Percentiles rank a stretch among this genome's conserved stretches.
Evolutionary conservation across 192 early-diverging fungal species (phyloP).

Genomic region (Coemansia sp.): DNA sequence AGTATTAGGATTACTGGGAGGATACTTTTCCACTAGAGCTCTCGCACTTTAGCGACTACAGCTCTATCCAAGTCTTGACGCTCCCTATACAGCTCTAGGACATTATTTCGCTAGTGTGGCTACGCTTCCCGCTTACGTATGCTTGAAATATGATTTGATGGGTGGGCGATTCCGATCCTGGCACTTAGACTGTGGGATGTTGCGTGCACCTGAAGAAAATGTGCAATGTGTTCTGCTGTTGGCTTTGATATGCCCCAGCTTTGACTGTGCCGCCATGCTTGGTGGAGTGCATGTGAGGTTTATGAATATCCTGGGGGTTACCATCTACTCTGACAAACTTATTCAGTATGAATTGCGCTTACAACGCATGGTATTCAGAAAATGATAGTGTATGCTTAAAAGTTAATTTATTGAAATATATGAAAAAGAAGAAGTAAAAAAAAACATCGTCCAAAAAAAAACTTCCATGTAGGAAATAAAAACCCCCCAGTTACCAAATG

Average conservation of each 20-base stretch:
- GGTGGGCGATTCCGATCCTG: neutral
- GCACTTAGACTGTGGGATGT: neutral
- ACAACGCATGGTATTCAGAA: neutral
- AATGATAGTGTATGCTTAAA: no score
- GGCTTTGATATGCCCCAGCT: neutral
- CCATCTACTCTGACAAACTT: neutral
- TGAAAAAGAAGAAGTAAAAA: neutral
- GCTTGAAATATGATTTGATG: neutral
- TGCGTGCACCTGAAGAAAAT: neutral
- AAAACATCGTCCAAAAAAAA: no score
- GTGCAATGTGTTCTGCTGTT: neutral
- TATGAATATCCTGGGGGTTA: neutral
- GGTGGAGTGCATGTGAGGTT: neutral
- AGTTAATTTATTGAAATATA: no score
- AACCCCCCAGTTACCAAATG: no score
- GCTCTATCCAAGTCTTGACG: neutral
- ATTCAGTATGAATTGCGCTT: neutral
- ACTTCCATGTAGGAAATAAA: no score
- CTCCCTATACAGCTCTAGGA: neutral
- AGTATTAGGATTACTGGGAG: neutral
- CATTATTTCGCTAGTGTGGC: neutral
- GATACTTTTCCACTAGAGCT: neutral
- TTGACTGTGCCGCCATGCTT: neutral
- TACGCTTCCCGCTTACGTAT: neutral
- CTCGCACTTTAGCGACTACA: neutral